phyloP scores from a whole-genome alignment of 148 eudicot genomes.

The Rheum nobile region DNA sequence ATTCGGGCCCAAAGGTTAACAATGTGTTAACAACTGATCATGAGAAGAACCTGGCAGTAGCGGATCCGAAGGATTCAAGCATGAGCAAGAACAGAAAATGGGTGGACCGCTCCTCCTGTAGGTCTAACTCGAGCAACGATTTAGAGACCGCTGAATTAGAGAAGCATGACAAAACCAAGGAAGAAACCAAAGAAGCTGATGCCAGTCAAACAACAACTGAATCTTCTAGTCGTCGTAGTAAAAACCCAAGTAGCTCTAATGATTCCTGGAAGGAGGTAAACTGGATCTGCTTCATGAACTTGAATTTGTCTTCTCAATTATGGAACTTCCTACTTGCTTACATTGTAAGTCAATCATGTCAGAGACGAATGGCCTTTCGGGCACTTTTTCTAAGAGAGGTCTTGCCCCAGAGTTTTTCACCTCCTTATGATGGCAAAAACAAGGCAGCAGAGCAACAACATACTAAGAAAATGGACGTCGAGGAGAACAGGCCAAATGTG shows the following conservation, averaged over 20 bases:
- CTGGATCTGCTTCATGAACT: not conserved
- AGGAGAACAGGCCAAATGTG: slow-evolving; percentile 14
- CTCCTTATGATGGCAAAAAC: slow-evolving; percentile 26
- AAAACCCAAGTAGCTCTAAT: slow-evolving; percentile 26
- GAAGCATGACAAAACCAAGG: slow-evolving; percentile 39
- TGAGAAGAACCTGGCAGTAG: slow-evolving; percentile 19
- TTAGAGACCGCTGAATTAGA: slow-evolving; percentile 74
- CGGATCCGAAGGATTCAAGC: slow-evolving; percentile 40
- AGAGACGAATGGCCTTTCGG: slow-evolving; percentile 86
- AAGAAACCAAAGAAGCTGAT: slow-evolving; percentile 33
- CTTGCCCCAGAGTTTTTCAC: slow-evolving; percentile 87
- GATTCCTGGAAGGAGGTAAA: slow-evolving; percentile 94
- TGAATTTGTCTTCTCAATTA: not conserved
- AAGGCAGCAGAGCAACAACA: slow-evolving; percentile 18
- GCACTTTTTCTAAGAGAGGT: slow-evolving; percentile 69
- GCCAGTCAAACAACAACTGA: slow-evolving; percentile 32
- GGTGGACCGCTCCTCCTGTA: slow-evolving; percentile 93
- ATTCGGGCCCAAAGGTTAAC: slow-evolving; percentile 21
- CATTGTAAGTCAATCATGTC: slow-evolving; percentile 9
- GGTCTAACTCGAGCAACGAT: slow-evolving; percentile 91
- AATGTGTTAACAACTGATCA: slow-evolving; percentile 19
- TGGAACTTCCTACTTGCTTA: not conserved
- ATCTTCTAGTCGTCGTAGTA: slow-evolving; percentile 45
- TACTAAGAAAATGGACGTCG: not conserved
- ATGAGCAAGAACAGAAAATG: slow-evolving; percentile 44